phyloP scores from a whole-genome alignment of 345 rosid species.

The Gossypium anomalum region DNA sequence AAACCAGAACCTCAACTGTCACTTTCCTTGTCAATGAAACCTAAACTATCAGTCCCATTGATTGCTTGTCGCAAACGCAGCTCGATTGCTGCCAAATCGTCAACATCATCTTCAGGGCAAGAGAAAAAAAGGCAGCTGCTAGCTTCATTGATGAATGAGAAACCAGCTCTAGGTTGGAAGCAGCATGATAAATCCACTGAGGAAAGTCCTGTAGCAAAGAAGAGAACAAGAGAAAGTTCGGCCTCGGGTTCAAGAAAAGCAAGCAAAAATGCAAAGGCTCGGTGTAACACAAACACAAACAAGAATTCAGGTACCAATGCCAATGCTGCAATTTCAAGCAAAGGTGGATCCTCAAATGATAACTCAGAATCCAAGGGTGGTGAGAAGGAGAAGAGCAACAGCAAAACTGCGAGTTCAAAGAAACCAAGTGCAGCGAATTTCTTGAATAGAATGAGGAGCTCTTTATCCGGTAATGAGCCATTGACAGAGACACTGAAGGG shows the following conservation, averaged over 20 bases:
- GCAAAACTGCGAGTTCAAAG: slow-evolving; percentile 24
- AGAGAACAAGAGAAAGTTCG: slow-evolving; percentile 27
- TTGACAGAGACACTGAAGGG: slow-evolving; percentile 25
- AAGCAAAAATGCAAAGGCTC: slow-evolving; percentile 23
- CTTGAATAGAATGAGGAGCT: slow-evolving; percentile 46
- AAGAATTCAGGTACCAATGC: slow-evolving; percentile 14
- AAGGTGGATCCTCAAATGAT: slow-evolving; percentile 26
- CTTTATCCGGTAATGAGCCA: slow-evolving; percentile 21
- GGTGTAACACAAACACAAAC: neutral
- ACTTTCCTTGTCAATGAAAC: slow-evolving; percentile 23
- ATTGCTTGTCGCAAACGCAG: slow-evolving; percentile 50
- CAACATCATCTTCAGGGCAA: slow-evolving; percentile 24
- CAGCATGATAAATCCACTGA: slow-evolving; percentile 27
- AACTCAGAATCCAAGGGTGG: slow-evolving; percentile 28
- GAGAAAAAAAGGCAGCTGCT: slow-evolving; percentile 24
- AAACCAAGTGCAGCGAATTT: slow-evolving; percentile 44
- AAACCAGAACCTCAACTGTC: slow-evolving; percentile 27
- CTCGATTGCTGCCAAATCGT: slow-evolving; percentile 31
- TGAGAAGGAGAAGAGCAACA: slow-evolving; percentile 30
- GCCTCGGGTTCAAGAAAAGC: slow-evolving; percentile 13
- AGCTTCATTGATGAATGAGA: slow-evolving; percentile 26
- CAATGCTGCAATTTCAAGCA: slow-evolving; percentile 14
- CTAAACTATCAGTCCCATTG: slow-evolving; percentile 33
- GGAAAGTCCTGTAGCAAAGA: slow-evolving; percentile 24
- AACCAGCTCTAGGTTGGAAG: slow-evolving; percentile 24